Percentiles rank a stretch among this genome's conserved stretches.
Conservation (phyloP, 129 eudicot species). For the Lactuca saligna region DNA sequence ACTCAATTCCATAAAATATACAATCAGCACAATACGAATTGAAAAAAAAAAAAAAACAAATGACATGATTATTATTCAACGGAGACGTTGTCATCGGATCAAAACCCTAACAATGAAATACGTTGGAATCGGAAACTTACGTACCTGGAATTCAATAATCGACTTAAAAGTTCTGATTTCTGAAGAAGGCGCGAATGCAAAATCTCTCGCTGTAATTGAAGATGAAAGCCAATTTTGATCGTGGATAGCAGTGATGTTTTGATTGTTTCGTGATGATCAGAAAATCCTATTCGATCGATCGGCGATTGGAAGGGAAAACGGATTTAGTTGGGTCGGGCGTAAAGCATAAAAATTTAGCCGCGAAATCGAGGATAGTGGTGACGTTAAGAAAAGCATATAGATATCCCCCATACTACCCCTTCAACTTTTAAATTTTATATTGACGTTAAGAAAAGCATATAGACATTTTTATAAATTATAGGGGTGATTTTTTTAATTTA, state of each 20-base stretch:
- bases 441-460: too few relatives aligned
- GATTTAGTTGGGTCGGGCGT: constrained; percentile 1
- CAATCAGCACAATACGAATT: not conserved
- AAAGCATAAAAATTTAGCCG: not conserved
- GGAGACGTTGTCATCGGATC: not conserved
- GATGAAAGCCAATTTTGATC: constrained; percentile 3
- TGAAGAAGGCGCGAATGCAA: constrained; percentile 21
- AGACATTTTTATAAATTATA: too few relatives aligned
- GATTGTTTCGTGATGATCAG: not conserved
- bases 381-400: constrained; percentile 9
- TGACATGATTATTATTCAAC: not conserved
- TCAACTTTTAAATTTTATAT: too few relatives aligned
- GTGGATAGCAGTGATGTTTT: not conserved
- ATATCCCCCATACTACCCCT: too few relatives aligned
- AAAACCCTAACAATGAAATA: constrained; percentile 17
- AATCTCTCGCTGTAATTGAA: not conserved
- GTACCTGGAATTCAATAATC: constrained; percentile 17
- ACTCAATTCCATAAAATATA: constrained; percentile 7
- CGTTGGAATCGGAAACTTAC: not conserved
- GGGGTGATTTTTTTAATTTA: too few relatives aligned
- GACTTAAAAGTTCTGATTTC: constrained; percentile 4
- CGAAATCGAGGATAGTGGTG: constrained; percentile 11
- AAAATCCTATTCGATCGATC: not conserved
- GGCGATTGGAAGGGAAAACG: constrained; percentile 9
- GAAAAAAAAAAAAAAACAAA: not conserved